Base-by-base conservation (phyloP, 2,329 filamentous ascomycete genomes). In the Pyrenophora teres region DNA sequence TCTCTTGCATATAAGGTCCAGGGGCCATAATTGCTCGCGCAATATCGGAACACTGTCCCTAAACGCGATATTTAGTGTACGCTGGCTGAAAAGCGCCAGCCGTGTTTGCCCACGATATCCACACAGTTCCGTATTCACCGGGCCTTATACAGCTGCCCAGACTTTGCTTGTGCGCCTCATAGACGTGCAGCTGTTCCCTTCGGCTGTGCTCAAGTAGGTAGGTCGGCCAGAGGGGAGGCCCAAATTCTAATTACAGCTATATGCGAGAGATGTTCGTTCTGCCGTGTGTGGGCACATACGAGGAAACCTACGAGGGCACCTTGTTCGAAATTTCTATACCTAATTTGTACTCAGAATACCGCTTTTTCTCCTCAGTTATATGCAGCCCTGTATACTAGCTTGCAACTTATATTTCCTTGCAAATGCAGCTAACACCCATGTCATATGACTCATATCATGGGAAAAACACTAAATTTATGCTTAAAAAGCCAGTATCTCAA, bases 21-120 rank as follows among this genome's bases (percentile, higher is more conserved):
- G 63, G 43, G 46, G 46, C 27, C 33, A 57, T 57, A 7, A 62
- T 61, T 60, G 60, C 61, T 44, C 30, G 45, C 43, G 48, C 60
- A 59, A 65, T 65, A 54, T 69, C 57, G 45, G 50, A 55, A 55
- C 52, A 59, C 38, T 57, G 50, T 53, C 19, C 40, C 46, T 37
- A 41, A 45, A 54, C 46, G 45, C 52, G 53, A 59, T 59, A 60
- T 66, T 67, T 62, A 57, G 59, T 62, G 50, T 50, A 63, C 42
- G 49, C 58, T 37, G 42, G 39, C 54, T 41, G 48, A 46, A 46
- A 41, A 18, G 44, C 40, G 48, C 9, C 27, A 9, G 27, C 10
- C 27, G 27, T 12, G 27, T 30, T 9, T 55, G 60, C 35, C 64
- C 47, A 44, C 60, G 64, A 64, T 65, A 66, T 69, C 46, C 38